These are phyloP conservation scores for Fusarium vanettenii DNA, from an alignment of 2,329 filamentous ascomycete species.

Conservation along the genomic window DNA sequence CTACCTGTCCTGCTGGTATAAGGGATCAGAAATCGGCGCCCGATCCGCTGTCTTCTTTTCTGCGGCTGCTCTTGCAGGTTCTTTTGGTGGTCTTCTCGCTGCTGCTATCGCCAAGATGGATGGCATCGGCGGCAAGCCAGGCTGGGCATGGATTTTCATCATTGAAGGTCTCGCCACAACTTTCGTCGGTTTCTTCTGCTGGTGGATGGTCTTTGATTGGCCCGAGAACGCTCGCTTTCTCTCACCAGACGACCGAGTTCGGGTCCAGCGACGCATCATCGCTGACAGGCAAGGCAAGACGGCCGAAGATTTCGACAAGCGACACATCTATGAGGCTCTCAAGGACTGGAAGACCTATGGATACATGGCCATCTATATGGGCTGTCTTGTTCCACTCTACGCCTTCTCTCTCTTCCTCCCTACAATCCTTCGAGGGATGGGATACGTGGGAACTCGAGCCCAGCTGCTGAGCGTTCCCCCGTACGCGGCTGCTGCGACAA, in stretches of 20 bases:
- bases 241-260: conserved; percentile 70
- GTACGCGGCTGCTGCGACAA: conserved; percentile 69
- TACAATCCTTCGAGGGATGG: conserved; percentile 61
- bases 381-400: conserved; percentile 62
- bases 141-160: conserved; percentile 74
- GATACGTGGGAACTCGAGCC: conserved; percentile 52
- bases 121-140: conserved; percentile 62
- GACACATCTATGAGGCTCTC: conserved; percentile 76
- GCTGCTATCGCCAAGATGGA: conserved; percentile 76
- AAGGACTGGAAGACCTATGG: conserved; percentile 81
- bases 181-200: conserved; percentile 71
- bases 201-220: conserved; percentile 83
- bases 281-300: conserved; percentile 75
- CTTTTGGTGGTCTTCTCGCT: conserved; percentile 77
- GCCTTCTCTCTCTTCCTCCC: conserved; percentile 67
- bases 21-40: conserved; percentile 78
- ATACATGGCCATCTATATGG: conserved; percentile 61
- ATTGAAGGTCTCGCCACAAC: conserved; percentile 76
- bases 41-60: conserved; percentile 82
- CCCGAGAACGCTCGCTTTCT: conserved; percentile 80
- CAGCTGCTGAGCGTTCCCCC: conserved; percentile 70
- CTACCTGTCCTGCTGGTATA: conserved; percentile 85
- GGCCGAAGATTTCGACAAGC: conserved; percentile 76
- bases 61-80: conserved; percentile 80
- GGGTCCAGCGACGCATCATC: conserved; percentile 75